These are phyloP conservation scores for Thermoascus crustaceus DNA, from an alignment of 2,329 filamentous ascomycete species.

Conservation along the genomic window DNA sequence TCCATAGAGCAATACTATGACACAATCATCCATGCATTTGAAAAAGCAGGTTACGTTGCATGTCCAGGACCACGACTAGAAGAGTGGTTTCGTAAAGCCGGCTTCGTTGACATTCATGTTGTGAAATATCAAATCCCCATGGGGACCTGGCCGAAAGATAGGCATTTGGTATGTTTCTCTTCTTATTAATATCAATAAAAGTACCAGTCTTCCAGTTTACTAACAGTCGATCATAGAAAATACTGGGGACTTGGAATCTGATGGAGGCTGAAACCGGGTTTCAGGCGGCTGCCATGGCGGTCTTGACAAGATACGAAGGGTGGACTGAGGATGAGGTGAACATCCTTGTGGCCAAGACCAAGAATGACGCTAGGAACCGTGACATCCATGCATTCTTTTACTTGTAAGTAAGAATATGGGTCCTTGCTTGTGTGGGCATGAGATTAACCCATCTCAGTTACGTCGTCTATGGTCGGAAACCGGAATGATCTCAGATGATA, in stretches of 20 bases:
- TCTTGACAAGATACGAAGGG: background rate
- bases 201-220: too few species aligned
- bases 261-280: background rate
- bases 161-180: conserved; percentile 2
- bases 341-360: background rate
- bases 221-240: too few species aligned
- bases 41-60: background rate
- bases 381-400: conserved; percentile 1
- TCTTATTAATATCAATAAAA: too few species aligned
- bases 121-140: conserved; percentile 3
- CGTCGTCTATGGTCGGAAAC: background rate
- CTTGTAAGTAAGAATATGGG: conserved; percentile 1
- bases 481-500: background rate
- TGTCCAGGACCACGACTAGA: background rate
- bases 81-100: conserved; percentile 4
- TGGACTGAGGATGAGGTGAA: conserved; percentile 1
- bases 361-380: background rate
- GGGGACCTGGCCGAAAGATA: conserved; percentile 4
- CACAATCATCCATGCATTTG: background rate
- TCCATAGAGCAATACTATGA: conserved; percentile 7
- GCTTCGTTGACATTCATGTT: conserved; percentile 3
- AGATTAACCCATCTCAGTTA: background rate
- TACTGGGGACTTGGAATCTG: conserved; percentile 1
- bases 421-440: background rate
- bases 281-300: conserved; percentile 2